Evolutionary conservation across 192 early-diverging fungal species (phyloP), one percentile per base, ranked within the genome.

Genomic region (Gryganskiella cystojenkinii): DNA sequence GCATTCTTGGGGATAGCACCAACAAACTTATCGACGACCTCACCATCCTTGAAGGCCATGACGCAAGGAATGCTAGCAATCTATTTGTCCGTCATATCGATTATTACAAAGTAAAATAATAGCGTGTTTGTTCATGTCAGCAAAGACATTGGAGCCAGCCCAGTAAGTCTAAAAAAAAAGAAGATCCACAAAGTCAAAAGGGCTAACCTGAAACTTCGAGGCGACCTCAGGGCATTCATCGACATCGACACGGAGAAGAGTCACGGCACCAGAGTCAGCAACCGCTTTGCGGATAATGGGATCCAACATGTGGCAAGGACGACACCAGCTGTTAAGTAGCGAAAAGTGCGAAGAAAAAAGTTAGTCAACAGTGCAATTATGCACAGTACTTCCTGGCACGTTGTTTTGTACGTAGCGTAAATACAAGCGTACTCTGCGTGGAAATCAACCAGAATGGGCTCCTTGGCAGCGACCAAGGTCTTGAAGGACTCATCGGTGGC

Each of bases 371-470:
- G 9, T 22, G n/a, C n/a, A n/a, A n/a, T n/a, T n/a, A n/a, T n/a
- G n/a, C 20, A 15, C 31, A 17, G 30, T 15, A 11, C 2, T 22
- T 31, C 7, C 1, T 15, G 22, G 35, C 22, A 54, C 15, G 22
- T 11, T 8, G 14, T 43, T 54, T 17, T 30, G 19, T 43, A 33
- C 22, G 24, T 27, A 51, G 19, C 17, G n/a, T 47, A 9, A 14
- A 11, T 9, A 34, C 24, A 28, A 24, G 10, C 85, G 80, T 81
- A 93, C 90, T 86, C 71, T 59, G 92, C 92, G 56, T 92, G 88
- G 74, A 95, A 96, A 54, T 96, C 95, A 17, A 96, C 95, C 43
- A 96, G 64, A 15, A 91, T 86, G 2, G 92, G 92, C 35, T 89
- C 76, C 4, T 88, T 81, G 8, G 91, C 86, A n/a, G 81, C 64